phyloP scores from a whole-genome alignment of 2,329 filamentous ascomycete species.

The Neonectria neomacrospora region DNA sequence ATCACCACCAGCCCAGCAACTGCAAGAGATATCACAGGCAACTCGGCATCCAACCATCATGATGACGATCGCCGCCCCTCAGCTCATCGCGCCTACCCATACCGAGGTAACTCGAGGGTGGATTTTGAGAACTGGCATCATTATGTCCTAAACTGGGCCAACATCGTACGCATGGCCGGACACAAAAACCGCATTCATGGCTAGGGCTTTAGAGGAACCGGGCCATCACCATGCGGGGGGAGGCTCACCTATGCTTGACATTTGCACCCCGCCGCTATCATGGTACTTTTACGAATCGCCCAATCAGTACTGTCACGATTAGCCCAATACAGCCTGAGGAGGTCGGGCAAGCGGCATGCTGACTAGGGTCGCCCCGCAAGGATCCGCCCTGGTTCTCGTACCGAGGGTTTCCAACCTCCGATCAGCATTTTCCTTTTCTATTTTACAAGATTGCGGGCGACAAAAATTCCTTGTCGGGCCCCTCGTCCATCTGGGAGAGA shows the following conservation, averaged over 20 bases:
- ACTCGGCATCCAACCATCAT: background rate
- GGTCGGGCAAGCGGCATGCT: constrained; percentile 25
- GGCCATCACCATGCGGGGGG: constrained; percentile 23
- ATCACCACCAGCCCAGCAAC: constrained; percentile 10
- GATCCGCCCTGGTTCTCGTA: constrained; percentile 32
- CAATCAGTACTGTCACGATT: constrained; percentile 21
- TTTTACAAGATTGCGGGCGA: constrained; percentile 30
- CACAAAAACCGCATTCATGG: constrained; percentile 6
- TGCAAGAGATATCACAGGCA: constrained; percentile 11
- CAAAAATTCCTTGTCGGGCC: constrained; percentile 33
- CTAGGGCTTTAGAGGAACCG: constrained; percentile 3
- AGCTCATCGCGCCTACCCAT: constrained; percentile 3
- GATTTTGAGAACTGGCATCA: constrained; percentile 14
- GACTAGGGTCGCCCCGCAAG: constrained; percentile 31
- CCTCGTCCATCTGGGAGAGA: constrained; percentile 13
- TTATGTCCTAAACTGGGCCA: background rate
- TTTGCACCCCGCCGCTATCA: constrained; percentile 33
- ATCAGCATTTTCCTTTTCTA: constrained; percentile 38
- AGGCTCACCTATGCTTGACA: constrained; percentile 29
- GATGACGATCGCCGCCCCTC: background rate
- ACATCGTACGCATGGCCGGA: background rate
- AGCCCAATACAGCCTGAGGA: constrained; percentile 18
- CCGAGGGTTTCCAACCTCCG: constrained; percentile 31
- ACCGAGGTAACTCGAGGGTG: constrained; percentile 5
- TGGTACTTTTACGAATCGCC: constrained; percentile 30